Conservation (phyloP, 2,329 filamentous ascomycete species). For the Aspergillus sp. region DNA sequence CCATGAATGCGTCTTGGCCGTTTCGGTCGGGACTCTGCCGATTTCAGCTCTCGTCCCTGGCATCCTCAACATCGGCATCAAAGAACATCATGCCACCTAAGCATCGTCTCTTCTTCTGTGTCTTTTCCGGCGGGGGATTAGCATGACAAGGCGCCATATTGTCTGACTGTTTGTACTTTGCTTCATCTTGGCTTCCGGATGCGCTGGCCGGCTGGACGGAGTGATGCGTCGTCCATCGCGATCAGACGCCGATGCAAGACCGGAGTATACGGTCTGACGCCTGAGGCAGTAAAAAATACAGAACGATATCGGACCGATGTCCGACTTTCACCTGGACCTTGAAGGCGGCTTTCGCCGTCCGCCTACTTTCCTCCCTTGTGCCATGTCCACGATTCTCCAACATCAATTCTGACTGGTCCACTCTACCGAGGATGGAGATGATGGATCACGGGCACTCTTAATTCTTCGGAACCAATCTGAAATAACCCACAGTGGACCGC, state of each 20-base stretch:
- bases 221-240: neutral
- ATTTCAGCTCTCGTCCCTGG: too few relatives aligned
- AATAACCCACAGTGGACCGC: slow-evolving; percentile 7
- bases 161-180: neutral
- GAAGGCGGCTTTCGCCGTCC: slow-evolving; percentile 11
- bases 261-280: neutral
- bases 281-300: neutral
- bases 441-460: neutral
- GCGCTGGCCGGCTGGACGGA: too few relatives aligned
- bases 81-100: neutral
- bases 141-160: neutral
- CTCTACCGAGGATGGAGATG: slow-evolving; percentile 1
- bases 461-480: slow-evolving; percentile 1
- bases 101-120: neutral
- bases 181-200: neutral
- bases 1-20: slow-evolving; percentile 2
- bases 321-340: slow-evolving; percentile 1
- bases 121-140: neutral
- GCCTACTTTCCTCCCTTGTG: neutral
- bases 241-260: neutral
- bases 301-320: neutral
- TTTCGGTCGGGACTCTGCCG: neutral
- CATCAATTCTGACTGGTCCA: neutral
- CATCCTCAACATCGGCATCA: neutral
- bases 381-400: neutral